These are phyloP conservation scores for Lactuca saligna DNA, from an alignment of 129 eudicot species.

Conservation along the genomic window DNA sequence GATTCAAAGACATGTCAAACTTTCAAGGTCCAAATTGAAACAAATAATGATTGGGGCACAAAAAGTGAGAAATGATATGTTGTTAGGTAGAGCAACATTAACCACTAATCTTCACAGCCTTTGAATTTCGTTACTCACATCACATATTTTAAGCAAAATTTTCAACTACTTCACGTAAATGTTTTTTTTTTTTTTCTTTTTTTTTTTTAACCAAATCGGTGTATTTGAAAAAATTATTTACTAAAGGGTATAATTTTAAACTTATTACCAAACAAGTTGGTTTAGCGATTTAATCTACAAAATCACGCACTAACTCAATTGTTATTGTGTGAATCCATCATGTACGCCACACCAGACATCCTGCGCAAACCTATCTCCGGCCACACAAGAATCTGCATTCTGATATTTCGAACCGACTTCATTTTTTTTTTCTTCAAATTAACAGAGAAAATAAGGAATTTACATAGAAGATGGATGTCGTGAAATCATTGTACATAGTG, in stretches of 20 bases:
- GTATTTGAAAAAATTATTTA: too few relatives aligned
- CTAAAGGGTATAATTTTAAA: too few relatives aligned
- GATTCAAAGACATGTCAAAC: constrained; percentile 20
- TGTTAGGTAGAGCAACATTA: constrained; percentile 40
- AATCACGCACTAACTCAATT: too few relatives aligned
- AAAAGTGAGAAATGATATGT: constrained; percentile 33
- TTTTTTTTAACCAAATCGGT: too few relatives aligned
- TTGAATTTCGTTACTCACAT: constrained; percentile 20
- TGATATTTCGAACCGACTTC: background rate
- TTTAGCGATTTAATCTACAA: too few relatives aligned
- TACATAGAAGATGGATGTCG: constrained; percentile 49
- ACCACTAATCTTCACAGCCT: constrained; percentile 24
- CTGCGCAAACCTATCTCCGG: constrained; percentile 37
- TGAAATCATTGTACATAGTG: constrained; percentile 78
- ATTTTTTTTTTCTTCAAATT: background rate
- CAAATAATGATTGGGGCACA: constrained; percentile 18
- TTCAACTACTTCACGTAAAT: constrained; percentile 13
- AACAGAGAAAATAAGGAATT: background rate
- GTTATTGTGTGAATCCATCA: too few relatives aligned
- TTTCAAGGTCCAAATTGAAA: constrained; percentile 8
- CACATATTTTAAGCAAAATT: constrained; percentile 15
- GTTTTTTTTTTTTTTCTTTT: background rate
- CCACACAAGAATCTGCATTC: constrained; percentile 21
- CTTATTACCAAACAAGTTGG: too few relatives aligned
- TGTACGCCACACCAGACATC: too few relatives aligned